phyloP scores from a whole-genome alignment of 2,329 filamentous ascomycete genomes.

The Lasiodiplodia gonubiensis region DNA sequence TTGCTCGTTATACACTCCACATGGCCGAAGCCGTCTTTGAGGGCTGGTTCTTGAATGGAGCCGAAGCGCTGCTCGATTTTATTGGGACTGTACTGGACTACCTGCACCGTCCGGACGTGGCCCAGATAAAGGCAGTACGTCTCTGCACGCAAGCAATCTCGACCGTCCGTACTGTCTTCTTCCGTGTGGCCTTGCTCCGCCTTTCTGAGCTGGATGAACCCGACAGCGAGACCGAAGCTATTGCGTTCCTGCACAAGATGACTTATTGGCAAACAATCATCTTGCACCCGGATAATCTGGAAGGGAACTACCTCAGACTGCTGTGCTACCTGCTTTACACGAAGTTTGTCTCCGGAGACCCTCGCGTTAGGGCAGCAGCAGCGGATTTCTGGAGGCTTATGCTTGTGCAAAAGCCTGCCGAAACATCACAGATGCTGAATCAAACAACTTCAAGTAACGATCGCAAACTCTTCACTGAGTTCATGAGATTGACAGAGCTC shows the following conservation, averaged over 20 bases:
- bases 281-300: conserved; percentile 74
- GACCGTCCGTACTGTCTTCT: conserved; percentile 76
- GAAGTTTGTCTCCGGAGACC: conserved; percentile 76
- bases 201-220: conserved; percentile 81
- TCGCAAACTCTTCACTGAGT: conserved; percentile 72
- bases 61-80: conserved; percentile 83
- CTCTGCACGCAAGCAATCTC: conserved; percentile 84
- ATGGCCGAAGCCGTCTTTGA: conserved; percentile 91
- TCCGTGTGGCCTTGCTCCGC: conserved; percentile 78
- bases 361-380: conserved; percentile 73
- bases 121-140: conserved; percentile 82
- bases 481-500: conserved; percentile 82
- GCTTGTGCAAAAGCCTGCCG: conserved; percentile 88
- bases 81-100: conserved; percentile 85
- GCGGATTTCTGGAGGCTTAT: conserved; percentile 90
- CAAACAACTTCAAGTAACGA: conserved; percentile 75
- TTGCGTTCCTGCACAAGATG: conserved; percentile 80
- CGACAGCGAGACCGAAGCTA: conserved; percentile 66
- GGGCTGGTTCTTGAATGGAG: conserved; percentile 93
- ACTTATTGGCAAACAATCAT: conserved; percentile 96
- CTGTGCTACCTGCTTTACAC: conserved; percentile 93
- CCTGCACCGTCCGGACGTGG: conserved; percentile 82
- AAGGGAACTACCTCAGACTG: conserved; percentile 81
- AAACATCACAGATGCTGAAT: conserved; percentile 75
- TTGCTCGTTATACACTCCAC: conserved; percentile 79